phyloP scores from a whole-genome alignment of 2,329 filamentous ascomycete species.

The Botryotinia convoluta region DNA sequence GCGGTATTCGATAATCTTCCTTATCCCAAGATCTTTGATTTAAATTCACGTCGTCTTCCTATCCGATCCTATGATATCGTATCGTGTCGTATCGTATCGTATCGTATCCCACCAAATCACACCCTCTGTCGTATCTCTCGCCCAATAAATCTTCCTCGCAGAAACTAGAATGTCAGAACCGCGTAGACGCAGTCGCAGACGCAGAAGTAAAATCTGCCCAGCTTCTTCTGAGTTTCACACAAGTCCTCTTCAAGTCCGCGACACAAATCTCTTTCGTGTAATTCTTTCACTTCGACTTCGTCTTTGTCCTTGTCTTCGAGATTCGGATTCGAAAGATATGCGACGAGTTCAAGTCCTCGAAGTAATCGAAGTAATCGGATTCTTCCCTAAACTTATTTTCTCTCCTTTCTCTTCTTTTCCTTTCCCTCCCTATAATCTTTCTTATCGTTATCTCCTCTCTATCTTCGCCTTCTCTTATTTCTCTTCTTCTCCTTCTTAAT shows the following conservation, averaged over 20 bases:
- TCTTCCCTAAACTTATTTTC: background rate
- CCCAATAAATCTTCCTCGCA: background rate
- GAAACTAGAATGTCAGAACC: background rate
- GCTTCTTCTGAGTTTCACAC: background rate
- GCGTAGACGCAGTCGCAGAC: background rate
- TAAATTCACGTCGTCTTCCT: background rate
- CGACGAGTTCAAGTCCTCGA: background rate
- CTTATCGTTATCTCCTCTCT: background rate
- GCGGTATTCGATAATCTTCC: background rate
- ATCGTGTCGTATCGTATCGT: background rate
- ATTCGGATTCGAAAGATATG: background rate
- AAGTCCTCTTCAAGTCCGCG: background rate
- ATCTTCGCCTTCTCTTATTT: background rate
- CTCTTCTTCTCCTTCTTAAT: background rate
- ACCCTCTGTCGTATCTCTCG: background rate
- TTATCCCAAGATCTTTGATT: background rate
- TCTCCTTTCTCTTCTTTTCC: background rate
- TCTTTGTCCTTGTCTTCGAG: background rate
- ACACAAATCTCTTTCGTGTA: background rate
- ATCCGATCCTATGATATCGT: background rate
- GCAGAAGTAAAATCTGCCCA: background rate
- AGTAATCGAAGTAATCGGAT: background rate
- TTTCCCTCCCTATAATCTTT: background rate
- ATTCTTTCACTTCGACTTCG: background rate
- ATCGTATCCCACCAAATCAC: background rate